phyloP scores from a whole-genome alignment of 2,329 filamentous ascomycete genomes.

The Monosporascus sp. region DNA sequence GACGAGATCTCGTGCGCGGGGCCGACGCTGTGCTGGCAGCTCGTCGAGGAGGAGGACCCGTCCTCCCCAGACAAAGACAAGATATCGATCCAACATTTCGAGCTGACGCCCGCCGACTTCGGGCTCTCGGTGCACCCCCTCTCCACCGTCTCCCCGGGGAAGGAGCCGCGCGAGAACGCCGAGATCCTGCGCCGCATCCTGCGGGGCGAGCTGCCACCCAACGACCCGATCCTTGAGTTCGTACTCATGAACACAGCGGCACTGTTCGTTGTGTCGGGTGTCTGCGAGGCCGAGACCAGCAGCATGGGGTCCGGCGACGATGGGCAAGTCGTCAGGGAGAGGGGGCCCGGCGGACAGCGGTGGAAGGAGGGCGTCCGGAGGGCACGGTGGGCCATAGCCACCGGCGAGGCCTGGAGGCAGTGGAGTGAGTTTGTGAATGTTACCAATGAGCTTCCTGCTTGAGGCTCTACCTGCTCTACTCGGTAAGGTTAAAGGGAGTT shows the following conservation, averaged over 20 bases:
- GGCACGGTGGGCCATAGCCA: constrained; percentile 82
- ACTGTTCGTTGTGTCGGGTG: constrained; percentile 75
- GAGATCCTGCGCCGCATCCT: constrained; percentile 75
- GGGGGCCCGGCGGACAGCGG: constrained; percentile 76
- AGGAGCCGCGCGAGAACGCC: constrained; percentile 83
- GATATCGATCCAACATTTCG: constrained; percentile 69
- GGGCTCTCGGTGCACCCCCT: constrained; percentile 73
- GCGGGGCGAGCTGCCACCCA: constrained; percentile 62
- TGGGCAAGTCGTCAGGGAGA: constrained; percentile 72
- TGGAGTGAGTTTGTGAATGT: constrained; percentile 81
- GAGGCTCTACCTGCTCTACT: background rate
- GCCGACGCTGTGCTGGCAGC: constrained; percentile 80
- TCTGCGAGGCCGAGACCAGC: constrained; percentile 79
- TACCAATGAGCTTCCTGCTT: constrained; percentile 52
- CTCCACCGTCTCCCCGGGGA: constrained; percentile 73
- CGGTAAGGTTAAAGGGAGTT: background rate
- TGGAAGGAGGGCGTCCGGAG: constrained; percentile 94
- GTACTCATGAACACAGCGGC: constrained; percentile 92
- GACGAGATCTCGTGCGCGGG: constrained; percentile 95
- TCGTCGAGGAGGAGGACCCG: constrained; percentile 40
- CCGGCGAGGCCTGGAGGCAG: constrained; percentile 77
- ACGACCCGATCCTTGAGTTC: constrained; percentile 87
- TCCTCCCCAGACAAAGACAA: constrained; percentile 27
- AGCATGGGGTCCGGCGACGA: constrained; percentile 76
- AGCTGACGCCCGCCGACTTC: constrained; percentile 77